Evolutionary conservation across 108 stramenopile species (phyloP).

Genomic region (Pseudonitzschia multiseries): DNA sequence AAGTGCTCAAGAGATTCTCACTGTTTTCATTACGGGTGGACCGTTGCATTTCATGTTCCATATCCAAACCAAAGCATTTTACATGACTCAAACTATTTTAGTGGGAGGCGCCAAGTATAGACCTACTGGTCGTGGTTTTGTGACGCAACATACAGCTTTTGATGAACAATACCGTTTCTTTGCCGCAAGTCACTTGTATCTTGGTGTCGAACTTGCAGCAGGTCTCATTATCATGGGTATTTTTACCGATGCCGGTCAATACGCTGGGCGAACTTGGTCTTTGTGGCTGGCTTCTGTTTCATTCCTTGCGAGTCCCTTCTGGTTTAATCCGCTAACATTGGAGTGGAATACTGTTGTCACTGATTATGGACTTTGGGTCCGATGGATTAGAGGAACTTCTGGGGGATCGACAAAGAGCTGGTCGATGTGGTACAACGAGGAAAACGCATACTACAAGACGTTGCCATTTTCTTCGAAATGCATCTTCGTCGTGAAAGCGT

Average conservation of each 20-base stretch:
- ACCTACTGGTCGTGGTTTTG: slow-evolving; percentile 98
- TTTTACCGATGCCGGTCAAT: slow-evolving; percentile 88
- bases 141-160: slow-evolving; percentile 94
- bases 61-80: slow-evolving; percentile 97
- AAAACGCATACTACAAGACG: slow-evolving; percentile 84
- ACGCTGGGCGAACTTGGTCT: slow-evolving; percentile 96
- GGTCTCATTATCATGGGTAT: slow-evolving; percentile 89
- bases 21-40: slow-evolving; percentile 95
- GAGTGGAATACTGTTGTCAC: slow-evolving; percentile 88
- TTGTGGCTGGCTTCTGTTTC: slow-evolving; percentile 94
- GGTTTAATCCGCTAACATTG: slow-evolving; percentile 99
- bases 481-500: slow-evolving; percentile 78
- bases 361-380: slow-evolving; percentile 84
- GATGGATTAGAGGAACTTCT: slow-evolving; percentile 88
- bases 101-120: slow-evolving; percentile 98
- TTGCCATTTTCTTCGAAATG: slow-evolving; percentile 79
- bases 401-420: slow-evolving; percentile 88
- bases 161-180: slow-evolving; percentile 97
- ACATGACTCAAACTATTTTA: slow-evolving; percentile 96
- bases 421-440: slow-evolving; percentile 95
- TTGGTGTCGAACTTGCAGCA: slow-evolving; percentile 93
- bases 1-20: slow-evolving; percentile 82
- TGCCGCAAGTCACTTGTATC: slow-evolving; percentile 95
- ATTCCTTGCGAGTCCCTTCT: slow-evolving; percentile 97
- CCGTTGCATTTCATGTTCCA: slow-evolving; percentile 99